Percentiles rank a stretch among this genome's conserved stretches.
Evolutionary conservation across 805 yeast genomes (phyloP).

Genomic region (Allodekkera sacchari): DNA sequence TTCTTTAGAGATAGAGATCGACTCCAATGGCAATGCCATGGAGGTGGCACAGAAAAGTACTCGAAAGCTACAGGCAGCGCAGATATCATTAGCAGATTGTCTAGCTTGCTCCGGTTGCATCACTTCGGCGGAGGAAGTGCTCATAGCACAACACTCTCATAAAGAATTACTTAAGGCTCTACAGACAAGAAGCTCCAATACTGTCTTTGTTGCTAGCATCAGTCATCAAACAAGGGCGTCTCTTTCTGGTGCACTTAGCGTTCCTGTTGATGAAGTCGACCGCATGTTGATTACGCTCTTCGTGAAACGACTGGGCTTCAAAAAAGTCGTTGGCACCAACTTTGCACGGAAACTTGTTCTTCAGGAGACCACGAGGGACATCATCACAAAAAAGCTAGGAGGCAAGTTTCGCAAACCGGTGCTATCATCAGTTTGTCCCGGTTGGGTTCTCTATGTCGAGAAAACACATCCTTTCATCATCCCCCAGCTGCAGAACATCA

Average conservation of each 20-base stretch:
- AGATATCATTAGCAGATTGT: conserved; percentile 85
- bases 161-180: conserved; percentile 62
- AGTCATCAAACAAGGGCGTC: conserved; percentile 85
- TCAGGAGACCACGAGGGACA: conserved; percentile 36
- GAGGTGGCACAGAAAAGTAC: conserved; percentile 56
- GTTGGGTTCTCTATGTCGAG: conserved; percentile 93
- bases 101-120: conserved; percentile 96
- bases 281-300: conserved; percentile 51
- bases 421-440: conserved; percentile 80
- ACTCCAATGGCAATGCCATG: conserved; percentile 47
- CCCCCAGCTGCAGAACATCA: conserved; percentile 61
- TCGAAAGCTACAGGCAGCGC: conserved; percentile 62
- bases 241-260: conserved; percentile 55
- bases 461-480: conserved; percentile 86
- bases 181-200: conserved; percentile 22
- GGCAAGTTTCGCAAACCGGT: conserved; percentile 33
- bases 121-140: conserved; percentile 92
- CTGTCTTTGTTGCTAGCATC: conserved; percentile 62
- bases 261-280: conserved; percentile 53
- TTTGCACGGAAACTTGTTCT: conserved; percentile 68
- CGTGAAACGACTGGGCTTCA: conserved; percentile 53
- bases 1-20: conserved; percentile 50
- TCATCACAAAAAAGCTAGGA: conserved; percentile 8
- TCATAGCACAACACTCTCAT: conserved; percentile 86
- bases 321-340: conserved; percentile 75